Base-by-base conservation (phyloP, 2,329 filamentous ascomycete genomes). In the Xylariales sp. region DNA sequence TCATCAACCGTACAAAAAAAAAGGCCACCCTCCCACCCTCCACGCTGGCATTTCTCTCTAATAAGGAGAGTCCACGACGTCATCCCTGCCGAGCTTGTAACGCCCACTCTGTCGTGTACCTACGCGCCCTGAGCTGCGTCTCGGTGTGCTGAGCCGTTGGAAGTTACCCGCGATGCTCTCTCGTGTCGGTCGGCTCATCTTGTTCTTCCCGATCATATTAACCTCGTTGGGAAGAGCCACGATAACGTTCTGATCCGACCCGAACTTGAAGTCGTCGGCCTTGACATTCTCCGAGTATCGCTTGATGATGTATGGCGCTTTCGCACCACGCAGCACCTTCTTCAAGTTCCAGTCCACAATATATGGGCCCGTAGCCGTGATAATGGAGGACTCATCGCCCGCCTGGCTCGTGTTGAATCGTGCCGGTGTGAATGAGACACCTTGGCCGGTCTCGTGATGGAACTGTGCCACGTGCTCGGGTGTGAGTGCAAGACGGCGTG, bases 241-340 rank as follows among this genome's bases (percentile, higher is more conserved):
- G 76, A 99, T 97, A 75, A 99, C 93, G 76, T 97, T 97, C 87
- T 97, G 97, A 80, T 99, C 96, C 5, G 91, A 94, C 54, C 95
- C 95, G 76, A 94, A 99, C 76, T 96, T 94, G 89, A 99, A 99
- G 79, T 99, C 97, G 79, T 99, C 96, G 3, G 96, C 96, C 85
- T 97, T 97, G 77, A 99, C 94, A 71, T 97, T 92, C 76, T 99
- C 96, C 0, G 89, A 87, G 78, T 99, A 99, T 16, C 96, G 91
- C 85, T 98, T 97, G 85, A 99, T 98, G 74, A 90, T 92, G 83
- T 99, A 99, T 0, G 95, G 91, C 67, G 96, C 92, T 80, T 94
- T 96, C 71, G 87, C 87, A 60, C 93, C 93, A 28, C 86, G 86
- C 14, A 97, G 80, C 0, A 98, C 87, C 84, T 97, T 97, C 86